Conservation (phyloP, 129 eudicot species). For the Flaveria trinervia region DNA sequence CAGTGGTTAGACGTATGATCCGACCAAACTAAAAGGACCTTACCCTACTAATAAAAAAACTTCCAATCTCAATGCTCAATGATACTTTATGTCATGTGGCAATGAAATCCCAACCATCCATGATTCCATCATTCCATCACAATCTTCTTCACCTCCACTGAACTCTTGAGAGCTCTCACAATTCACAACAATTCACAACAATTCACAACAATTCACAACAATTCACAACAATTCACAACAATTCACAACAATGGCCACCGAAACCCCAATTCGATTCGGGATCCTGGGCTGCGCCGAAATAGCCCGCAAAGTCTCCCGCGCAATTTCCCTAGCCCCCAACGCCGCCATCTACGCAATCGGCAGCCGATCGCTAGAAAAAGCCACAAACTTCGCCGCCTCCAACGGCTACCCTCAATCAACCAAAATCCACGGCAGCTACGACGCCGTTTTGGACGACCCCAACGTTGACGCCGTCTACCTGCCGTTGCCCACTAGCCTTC, state of each 20-base stretch:
- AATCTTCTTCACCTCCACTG: conserved; percentile 1
- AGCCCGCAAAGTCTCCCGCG: conserved; percentile 71
- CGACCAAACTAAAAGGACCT: no score
- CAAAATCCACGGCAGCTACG: conserved; percentile 66
- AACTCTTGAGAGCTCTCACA: background rate
- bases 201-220: no score
- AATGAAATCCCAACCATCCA: background rate
- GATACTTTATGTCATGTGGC: background rate
- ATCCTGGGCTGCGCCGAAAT: conserved; percentile 73
- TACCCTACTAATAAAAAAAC: no score
- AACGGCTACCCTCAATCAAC: conserved; percentile 59
- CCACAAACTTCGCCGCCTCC: conserved; percentile 47
- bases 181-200: conserved; percentile 19
- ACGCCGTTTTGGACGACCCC: conserved; percentile 66
- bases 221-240: no score
- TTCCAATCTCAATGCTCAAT: no score
- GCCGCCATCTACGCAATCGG: conserved; percentile 65
- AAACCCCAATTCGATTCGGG: conserved; percentile 55
- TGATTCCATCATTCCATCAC: background rate
- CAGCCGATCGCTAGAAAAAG: conserved; percentile 75
- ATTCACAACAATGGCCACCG: conserved; percentile 30
- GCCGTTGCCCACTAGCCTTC: conserved; percentile 75
- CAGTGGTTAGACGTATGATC: no score
- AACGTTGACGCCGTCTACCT: conserved; percentile 72
- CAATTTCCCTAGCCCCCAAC: conserved; percentile 54